Conservation (phyloP, 2,329 filamentous ascomycete species). For the Kalmusia sp. region DNA sequence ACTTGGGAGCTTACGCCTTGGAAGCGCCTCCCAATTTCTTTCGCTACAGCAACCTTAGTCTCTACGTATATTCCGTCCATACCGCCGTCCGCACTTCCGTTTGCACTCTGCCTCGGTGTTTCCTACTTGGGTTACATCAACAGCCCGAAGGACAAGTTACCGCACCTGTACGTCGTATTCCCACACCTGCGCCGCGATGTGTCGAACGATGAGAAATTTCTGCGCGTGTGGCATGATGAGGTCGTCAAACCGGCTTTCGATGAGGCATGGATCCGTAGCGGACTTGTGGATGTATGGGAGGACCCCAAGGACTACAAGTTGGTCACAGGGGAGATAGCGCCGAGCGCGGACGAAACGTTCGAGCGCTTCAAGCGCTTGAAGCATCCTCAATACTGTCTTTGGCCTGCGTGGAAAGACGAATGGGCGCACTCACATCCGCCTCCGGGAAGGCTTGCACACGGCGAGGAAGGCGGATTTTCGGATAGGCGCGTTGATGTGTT, state of each 20-base stretch:
- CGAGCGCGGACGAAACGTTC: conserved; percentile 3
- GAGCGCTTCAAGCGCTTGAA: conserved; percentile 1
- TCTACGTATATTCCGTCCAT: neutral
- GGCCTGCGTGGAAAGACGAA: conserved; percentile 18
- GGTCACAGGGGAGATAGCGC: conserved; percentile 9
- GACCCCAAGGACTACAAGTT: neutral
- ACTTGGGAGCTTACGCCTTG: conserved; percentile 31
- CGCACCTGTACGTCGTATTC: conserved; percentile 26
- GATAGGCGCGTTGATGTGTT: conserved; percentile 9
- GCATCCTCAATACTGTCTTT: conserved; percentile 3
- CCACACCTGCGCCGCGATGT: conserved; percentile 13
- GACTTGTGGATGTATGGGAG: conserved; percentile 2
- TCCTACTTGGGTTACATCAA: conserved; percentile 4
- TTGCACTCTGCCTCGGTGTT: conserved; percentile 20
- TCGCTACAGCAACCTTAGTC: conserved; percentile 11
- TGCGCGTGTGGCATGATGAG: conserved; percentile 26
- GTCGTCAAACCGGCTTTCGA: conserved; percentile 29
- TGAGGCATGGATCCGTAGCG: conserved; percentile 20
- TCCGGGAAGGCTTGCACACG: neutral
- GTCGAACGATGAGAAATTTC: conserved; percentile 12
- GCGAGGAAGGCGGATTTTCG: conserved; percentile 11
- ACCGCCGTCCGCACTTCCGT: neutral
- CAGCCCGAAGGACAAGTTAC: neutral
- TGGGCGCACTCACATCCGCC: neutral
- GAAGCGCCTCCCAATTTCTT: conserved; percentile 2